phyloP scores from a whole-genome alignment of 768 basidiomycete species.

The Lactarius deliciosus region DNA sequence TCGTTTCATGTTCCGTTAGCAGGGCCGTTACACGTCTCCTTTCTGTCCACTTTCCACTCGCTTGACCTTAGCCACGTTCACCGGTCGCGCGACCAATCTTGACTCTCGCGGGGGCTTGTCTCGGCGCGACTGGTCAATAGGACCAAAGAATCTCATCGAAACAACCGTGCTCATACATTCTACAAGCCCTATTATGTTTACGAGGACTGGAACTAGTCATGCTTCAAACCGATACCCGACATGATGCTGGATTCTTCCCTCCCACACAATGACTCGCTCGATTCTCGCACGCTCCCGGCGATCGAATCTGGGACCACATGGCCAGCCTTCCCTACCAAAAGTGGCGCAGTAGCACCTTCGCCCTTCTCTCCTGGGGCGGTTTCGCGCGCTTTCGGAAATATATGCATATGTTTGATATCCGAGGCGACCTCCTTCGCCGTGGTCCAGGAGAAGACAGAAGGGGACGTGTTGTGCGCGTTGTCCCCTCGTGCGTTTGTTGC shows the following conservation, averaged over 20 bases:
- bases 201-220: too few relatives aligned
- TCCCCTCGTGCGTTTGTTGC: not conserved
- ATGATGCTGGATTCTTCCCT: not conserved
- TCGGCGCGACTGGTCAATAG: too few relatives aligned
- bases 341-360: not conserved
- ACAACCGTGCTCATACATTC: too few relatives aligned
- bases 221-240: not conserved
- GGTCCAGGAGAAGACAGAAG: slow-evolving; percentile 5
- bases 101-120: too few relatives aligned
- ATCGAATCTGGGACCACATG: not conserved
- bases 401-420: not conserved
- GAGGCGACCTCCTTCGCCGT: not conserved
- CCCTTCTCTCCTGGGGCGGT: not conserved
- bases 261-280: not conserved
- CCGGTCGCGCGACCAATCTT: too few relatives aligned
- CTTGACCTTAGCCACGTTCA: too few relatives aligned
- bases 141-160: too few relatives aligned
- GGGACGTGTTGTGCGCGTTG: not conserved
- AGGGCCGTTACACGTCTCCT: too few relatives aligned
- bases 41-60: too few relatives aligned
- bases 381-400: not conserved
- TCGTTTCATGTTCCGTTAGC: too few relatives aligned
- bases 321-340: not conserved
- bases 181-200: too few relatives aligned
- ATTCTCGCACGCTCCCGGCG: not conserved